phyloP scores from a whole-genome alignment of 2,329 filamentous ascomycete species.

The Epichloe uncinata region DNA sequence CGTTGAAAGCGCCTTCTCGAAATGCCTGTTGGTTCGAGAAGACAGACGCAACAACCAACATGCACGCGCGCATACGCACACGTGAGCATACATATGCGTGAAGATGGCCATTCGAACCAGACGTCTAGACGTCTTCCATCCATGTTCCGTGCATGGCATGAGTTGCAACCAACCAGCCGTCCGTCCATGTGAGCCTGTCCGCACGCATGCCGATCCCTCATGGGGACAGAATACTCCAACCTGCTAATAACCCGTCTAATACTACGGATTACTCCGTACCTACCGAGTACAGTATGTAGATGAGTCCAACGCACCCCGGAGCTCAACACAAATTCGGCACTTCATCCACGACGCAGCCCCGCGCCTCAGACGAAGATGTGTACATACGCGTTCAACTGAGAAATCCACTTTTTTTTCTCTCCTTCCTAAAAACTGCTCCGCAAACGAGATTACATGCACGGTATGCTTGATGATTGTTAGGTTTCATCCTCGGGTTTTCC shows the following conservation, averaged over 20 bases:
- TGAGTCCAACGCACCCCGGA: neutral
- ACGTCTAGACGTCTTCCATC: no score
- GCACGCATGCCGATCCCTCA: neutral
- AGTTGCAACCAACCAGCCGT: neutral
- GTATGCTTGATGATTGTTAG: no score
- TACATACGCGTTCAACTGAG: neutral
- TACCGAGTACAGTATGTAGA: no score
- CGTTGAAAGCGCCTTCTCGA: neutral
- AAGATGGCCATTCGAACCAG: neutral
- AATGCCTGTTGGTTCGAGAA: neutral
- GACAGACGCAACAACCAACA: neutral
- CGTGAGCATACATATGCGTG: no score
- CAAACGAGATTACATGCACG: no score
- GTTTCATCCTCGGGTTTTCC: neutral
- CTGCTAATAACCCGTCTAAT: no score
- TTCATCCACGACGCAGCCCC: neutral
- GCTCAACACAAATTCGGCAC: neutral
- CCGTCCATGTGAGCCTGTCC: neutral
- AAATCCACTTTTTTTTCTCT: neutral
- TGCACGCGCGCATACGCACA: neutral
- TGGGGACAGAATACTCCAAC: no score
- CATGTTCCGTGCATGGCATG: no score
- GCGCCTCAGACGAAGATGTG: neutral
- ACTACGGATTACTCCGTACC: no score
- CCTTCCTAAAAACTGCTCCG: no score